Percentiles rank a stretch among this genome's conserved stretches.
Evolutionary conservation across 768 basidiomycete species (phyloP).

Genomic region (Heimioporus sp.): DNA sequence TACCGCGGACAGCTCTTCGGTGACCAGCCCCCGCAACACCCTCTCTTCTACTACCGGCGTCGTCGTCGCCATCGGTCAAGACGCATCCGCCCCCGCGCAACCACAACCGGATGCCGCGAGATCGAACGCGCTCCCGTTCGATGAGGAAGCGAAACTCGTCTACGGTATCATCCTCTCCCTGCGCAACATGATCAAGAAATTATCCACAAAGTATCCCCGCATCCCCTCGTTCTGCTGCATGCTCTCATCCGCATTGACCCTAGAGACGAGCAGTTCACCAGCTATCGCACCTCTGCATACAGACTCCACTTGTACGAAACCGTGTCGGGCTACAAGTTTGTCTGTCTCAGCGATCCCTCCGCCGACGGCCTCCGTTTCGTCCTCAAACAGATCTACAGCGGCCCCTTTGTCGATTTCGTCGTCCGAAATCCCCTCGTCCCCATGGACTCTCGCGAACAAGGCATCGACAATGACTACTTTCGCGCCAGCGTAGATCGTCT

Average conservation of each 20-base stretch:
- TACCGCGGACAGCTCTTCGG: constrained; percentile 36
- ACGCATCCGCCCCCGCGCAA: constrained; percentile 31
- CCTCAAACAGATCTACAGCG: constrained; percentile 87
- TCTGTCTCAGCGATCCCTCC: constrained; percentile 87
- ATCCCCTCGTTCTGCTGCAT: background rate
- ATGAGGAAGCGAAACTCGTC: constrained; percentile 96
- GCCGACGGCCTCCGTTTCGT: constrained; percentile 81
- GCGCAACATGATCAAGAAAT: constrained; percentile 92
- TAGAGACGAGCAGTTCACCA: constrained; percentile 89
- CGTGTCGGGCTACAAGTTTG: constrained; percentile 88
- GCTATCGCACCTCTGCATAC: constrained; percentile 89
- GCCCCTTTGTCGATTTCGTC: constrained; percentile 91
- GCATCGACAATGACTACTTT: constrained; percentile 93
- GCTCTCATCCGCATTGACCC: background rate
- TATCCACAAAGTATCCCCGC: constrained; percentile 65
- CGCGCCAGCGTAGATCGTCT: constrained; percentile 76
- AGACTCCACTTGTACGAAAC: constrained; percentile 94
- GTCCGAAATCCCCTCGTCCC: constrained; percentile 86
- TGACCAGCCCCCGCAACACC: constrained; percentile 63
- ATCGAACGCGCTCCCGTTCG: constrained; percentile 73
- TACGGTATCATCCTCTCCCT: constrained; percentile 93
- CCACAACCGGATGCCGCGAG: constrained; percentile 18
- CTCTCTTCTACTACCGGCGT: constrained; percentile 63
- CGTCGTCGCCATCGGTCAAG: constrained; percentile 59
- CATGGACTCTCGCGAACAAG: constrained; percentile 80